Percentiles rank a stretch among this genome's conserved stretches.
These are phyloP conservation scores for Elsinoe necatrix DNA, from an alignment of 2,329 filamentous ascomycete species.

Conservation along the genomic window DNA sequence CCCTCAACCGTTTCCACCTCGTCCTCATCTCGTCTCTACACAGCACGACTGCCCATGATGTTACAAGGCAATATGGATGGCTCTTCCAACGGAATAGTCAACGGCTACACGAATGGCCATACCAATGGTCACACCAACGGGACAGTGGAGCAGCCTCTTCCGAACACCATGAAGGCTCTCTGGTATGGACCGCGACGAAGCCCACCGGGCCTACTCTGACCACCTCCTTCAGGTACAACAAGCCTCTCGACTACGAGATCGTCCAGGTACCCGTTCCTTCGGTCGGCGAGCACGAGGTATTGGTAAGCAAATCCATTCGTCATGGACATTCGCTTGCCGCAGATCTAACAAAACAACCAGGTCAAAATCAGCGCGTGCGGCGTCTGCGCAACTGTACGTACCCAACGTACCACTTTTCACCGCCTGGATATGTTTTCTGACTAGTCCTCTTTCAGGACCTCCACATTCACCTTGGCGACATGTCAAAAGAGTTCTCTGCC, in stretches of 20 bases:
- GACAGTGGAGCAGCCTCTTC: constrained; percentile 1
- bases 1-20: not conserved
- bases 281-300: constrained; percentile 15
- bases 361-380: constrained; percentile 18
- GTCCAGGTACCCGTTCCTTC: constrained; percentile 15
- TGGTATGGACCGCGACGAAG: constrained; percentile 1
- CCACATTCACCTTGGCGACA: constrained; percentile 57
- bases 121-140: not conserved
- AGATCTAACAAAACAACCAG: constrained; percentile 9
- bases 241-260: constrained; percentile 15
- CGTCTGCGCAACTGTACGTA: constrained; percentile 17
- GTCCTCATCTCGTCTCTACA: not conserved
- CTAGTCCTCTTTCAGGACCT: constrained; percentile 25
- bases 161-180: constrained; percentile 16
- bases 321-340: not conserved
- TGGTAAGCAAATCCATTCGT: constrained; percentile 11
- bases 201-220: not conserved
- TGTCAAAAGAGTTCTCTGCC: constrained; percentile 43
- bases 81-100: not conserved
- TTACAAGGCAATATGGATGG: constrained; percentile 12
- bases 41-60: not conserved
- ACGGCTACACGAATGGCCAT: not conserved
- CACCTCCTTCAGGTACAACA: constrained; percentile 11
- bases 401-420: constrained; percentile 1
- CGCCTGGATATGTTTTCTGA: constrained; percentile 5